phyloP scores from a whole-genome alignment of 371 early-diverging fungal genomes.

The Mucor lusitanicus region DNA sequence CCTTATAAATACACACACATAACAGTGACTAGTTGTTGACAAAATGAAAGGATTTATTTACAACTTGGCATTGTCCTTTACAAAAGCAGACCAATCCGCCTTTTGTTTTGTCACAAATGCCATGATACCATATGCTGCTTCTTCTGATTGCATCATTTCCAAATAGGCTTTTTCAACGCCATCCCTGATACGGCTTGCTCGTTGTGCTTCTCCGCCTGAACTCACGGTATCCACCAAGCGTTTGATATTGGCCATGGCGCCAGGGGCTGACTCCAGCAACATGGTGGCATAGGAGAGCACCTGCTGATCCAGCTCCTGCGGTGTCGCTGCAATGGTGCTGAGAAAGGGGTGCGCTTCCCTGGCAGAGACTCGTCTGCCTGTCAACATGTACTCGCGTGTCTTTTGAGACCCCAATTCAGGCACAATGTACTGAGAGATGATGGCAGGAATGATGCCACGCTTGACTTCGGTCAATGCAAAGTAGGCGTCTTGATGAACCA shows the following conservation, averaged over 20 bases:
- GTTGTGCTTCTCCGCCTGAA: constrained; percentile 34
- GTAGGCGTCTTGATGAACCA: constrained; percentile 50
- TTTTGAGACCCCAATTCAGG: constrained; percentile 62
- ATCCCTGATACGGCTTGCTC: constrained; percentile 32
- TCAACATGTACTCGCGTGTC: constrained; percentile 65
- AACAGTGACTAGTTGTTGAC: background rate
- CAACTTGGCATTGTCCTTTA: constrained; percentile 40
- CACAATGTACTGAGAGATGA: constrained; percentile 71
- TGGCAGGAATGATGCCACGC: constrained; percentile 71
- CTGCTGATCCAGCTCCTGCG: constrained; percentile 41
- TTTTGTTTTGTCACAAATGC: constrained; percentile 55
- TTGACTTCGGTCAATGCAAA: constrained; percentile 69
- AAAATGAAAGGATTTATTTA: constrained; percentile 12
- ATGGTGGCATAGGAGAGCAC: constrained; percentile 45
- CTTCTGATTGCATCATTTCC: constrained; percentile 69
- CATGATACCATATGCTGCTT: constrained; percentile 69
- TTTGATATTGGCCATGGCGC: constrained; percentile 59
- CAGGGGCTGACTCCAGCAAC: constrained; percentile 59
- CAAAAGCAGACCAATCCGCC: constrained; percentile 61
- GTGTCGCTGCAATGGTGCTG: constrained; percentile 34
- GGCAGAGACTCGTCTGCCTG: constrained; percentile 58
- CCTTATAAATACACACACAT: background rate
- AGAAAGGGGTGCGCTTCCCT: constrained; percentile 47
- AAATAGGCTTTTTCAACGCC: constrained; percentile 47
- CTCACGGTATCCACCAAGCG: constrained; percentile 48